These are phyloP conservation scores for Zygotorulaspora sp. DNA, from an alignment of 805 yeast species.

Conservation along the genomic window DNA sequence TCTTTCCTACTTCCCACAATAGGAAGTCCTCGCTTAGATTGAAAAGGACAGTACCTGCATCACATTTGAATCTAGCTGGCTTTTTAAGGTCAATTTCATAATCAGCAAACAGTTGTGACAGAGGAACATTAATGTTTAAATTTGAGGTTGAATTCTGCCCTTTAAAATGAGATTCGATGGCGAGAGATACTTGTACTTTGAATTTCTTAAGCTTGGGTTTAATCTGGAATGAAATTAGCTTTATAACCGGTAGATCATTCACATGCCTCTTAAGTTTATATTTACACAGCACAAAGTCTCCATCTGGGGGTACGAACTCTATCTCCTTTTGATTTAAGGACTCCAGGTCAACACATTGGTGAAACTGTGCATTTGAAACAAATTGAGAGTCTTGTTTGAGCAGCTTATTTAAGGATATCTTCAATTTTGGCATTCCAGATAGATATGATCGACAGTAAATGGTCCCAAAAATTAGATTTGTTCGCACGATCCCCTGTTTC, in stretches of 20 bases:
- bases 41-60: slow-evolving; percentile 65
- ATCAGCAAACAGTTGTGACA: slow-evolving; percentile 33
- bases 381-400: slow-evolving; percentile 40
- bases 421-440: slow-evolving; percentile 85
- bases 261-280: slow-evolving; percentile 36
- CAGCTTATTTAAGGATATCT: slow-evolving; percentile 70
- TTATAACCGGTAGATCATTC: slow-evolving; percentile 38
- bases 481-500: slow-evolving; percentile 54
- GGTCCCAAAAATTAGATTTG: slow-evolving; percentile 67
- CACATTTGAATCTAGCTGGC: slow-evolving; percentile 64
- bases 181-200: slow-evolving; percentile 23
- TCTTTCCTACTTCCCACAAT: slow-evolving; percentile 64
- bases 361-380: slow-evolving; percentile 71
- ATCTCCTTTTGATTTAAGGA: slow-evolving; percentile 46
- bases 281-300: slow-evolving; percentile 58
- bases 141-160: slow-evolving; percentile 35
- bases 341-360: slow-evolving; percentile 79
- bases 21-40: slow-evolving; percentile 66
- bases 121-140: slow-evolving; percentile 32
- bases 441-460: slow-evolving; percentile 69
- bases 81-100: slow-evolving; percentile 42
- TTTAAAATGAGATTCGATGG: slow-evolving; percentile 34
- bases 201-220: slow-evolving; percentile 27
- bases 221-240: slow-evolving; percentile 24
- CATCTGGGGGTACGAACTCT: slow-evolving; percentile 87